phyloP scores from a whole-genome alignment of 2,329 filamentous ascomycete species.

The Raffaelea arxii region DNA sequence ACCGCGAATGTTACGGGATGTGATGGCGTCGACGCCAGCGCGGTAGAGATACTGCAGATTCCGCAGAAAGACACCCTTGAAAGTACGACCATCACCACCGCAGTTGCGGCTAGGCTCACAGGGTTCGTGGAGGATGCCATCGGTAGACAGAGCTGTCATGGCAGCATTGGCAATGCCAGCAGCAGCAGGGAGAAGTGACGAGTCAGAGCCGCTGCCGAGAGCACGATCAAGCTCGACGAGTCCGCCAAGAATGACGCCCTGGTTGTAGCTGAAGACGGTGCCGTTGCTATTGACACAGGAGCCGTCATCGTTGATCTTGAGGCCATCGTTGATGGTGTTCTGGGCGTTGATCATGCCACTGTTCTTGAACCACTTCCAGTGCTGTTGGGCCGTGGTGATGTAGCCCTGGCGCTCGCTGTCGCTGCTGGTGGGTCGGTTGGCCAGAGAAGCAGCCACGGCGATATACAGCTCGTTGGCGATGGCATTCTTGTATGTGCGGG shows the following conservation, averaged over 20 bases:
- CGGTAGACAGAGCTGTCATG: slow-evolving; percentile 30
- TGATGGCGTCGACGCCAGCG: slow-evolving; percentile 30
- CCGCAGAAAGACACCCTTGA: slow-evolving; percentile 59
- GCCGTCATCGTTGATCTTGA: slow-evolving; percentile 28
- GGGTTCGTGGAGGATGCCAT: slow-evolving; percentile 41
- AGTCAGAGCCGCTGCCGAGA: slow-evolving; percentile 30
- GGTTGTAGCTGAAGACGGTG: slow-evolving; percentile 44
- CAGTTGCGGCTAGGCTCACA: slow-evolving; percentile 36
- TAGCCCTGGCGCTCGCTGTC: slow-evolving; percentile 26
- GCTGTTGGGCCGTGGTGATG: slow-evolving; percentile 32
- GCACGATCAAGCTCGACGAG: slow-evolving; percentile 36
- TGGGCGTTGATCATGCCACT: slow-evolving; percentile 40
- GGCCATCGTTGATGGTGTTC: slow-evolving; percentile 43
- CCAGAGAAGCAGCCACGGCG: slow-evolving; percentile 40
- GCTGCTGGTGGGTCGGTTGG: slow-evolving; percentile 29
- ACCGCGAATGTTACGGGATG: slow-evolving; percentile 28
- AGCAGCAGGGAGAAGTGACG: slow-evolving; percentile 30
- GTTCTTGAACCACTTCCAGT: slow-evolving; percentile 43
- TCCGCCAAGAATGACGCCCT: slow-evolving; percentile 43
- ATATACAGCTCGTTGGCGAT: slow-evolving; percentile 49
- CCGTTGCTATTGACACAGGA: slow-evolving; percentile 38
- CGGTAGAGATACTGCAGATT: slow-evolving; percentile 49
- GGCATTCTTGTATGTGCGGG: slow-evolving; percentile 38
- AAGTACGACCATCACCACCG: slow-evolving; percentile 45
- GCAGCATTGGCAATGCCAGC: slow-evolving; percentile 40